A percentile compares a stretch with the other conserved stretches of the same genome.
Conservation (phyloP, 2,329 filamentous ascomycete species). For the Colletotrichum plurivorum region DNA sequence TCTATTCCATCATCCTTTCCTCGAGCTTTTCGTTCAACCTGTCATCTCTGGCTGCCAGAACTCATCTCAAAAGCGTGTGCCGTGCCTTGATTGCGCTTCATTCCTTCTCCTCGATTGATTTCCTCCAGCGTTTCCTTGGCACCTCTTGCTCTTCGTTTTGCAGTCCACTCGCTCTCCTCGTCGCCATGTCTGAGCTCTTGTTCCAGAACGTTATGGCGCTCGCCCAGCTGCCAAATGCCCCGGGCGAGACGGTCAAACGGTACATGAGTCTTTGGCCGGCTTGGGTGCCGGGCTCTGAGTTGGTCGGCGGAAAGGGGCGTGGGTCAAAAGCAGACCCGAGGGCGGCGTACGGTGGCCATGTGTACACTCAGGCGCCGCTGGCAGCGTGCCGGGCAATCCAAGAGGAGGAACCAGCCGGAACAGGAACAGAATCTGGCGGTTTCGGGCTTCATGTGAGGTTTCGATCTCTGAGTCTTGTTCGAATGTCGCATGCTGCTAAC, state of each 20-base stretch:
- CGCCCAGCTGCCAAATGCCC: conserved; percentile 7
- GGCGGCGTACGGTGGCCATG: conserved; percentile 54
- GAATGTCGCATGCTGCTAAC: conserved; percentile 9
- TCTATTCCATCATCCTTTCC: conserved; percentile 18
- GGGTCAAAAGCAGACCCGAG: conserved; percentile 34
- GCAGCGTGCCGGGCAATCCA: conserved; percentile 49
- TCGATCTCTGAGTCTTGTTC: not conserved
- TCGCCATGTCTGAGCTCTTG: conserved; percentile 31
- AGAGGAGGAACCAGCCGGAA: conserved; percentile 42
- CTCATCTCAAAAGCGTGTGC: conserved; percentile 17
- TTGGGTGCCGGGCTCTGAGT: conserved; percentile 37
- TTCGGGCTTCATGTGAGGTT: conserved; percentile 55
- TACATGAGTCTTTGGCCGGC: conserved; percentile 39
- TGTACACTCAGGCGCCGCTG: conserved; percentile 54
- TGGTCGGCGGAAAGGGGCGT: conserved; percentile 28
- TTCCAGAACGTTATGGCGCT: conserved; percentile 37
- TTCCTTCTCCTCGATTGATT: not conserved
- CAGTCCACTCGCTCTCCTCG: not conserved
- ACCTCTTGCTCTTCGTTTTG: not conserved
- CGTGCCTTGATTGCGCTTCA: not conserved
- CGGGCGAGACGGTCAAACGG: conserved; percentile 20
- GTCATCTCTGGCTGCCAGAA: not conserved
- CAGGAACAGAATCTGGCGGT: conserved; percentile 31
- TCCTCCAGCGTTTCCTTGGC: not conserved
- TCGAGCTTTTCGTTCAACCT: conserved; percentile 8